phyloP scores from a whole-genome alignment of 78 protist species.

The Dictyostelium firmibasis region DNA sequence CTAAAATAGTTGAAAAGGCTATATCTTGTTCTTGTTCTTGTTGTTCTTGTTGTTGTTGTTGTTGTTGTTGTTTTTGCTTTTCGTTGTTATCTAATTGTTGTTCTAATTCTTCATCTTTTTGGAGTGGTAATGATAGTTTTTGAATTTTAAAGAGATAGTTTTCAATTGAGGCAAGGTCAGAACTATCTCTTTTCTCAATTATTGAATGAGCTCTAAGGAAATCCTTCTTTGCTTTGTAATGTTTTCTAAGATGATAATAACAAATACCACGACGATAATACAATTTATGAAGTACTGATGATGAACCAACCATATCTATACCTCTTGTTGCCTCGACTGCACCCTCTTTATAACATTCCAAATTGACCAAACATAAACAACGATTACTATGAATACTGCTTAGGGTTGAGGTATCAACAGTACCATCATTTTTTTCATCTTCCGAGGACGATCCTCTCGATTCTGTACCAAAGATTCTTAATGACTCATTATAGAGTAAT shows the following conservation, averaged over 20 bases:
- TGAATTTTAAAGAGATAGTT: conserved; percentile 37
- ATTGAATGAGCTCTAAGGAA: conserved; percentile 41
- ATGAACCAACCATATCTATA: background rate
- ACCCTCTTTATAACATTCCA: conserved; percentile 57
- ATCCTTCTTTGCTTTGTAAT: conserved; percentile 23
- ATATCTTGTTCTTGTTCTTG: background rate
- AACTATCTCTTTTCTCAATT: conserved; percentile 23
- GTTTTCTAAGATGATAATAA: conserved; percentile 16
- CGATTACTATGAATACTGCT: conserved; percentile 40
- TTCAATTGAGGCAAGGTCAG: conserved; percentile 54
- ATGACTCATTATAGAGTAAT: conserved; percentile 37
- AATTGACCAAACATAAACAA: conserved; percentile 50
- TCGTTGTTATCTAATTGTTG: background rate
- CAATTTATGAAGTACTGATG: conserved; percentile 31
- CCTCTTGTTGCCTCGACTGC: conserved; percentile 64
- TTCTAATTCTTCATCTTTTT: background rate
- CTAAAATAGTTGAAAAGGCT: background rate
- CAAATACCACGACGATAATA: conserved; percentile 75
- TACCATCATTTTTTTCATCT: too few relatives aligned
- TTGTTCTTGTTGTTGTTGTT: background rate
- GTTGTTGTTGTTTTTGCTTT: too few relatives aligned
- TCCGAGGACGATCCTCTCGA: too few relatives aligned
- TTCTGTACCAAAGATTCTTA: conserved; percentile 13
- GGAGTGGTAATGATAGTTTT: background rate
- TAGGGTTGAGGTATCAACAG: conserved; percentile 11